phyloP scores from a whole-genome alignment of 257 asterid species.

The Capsicum rhomboideum region DNA sequence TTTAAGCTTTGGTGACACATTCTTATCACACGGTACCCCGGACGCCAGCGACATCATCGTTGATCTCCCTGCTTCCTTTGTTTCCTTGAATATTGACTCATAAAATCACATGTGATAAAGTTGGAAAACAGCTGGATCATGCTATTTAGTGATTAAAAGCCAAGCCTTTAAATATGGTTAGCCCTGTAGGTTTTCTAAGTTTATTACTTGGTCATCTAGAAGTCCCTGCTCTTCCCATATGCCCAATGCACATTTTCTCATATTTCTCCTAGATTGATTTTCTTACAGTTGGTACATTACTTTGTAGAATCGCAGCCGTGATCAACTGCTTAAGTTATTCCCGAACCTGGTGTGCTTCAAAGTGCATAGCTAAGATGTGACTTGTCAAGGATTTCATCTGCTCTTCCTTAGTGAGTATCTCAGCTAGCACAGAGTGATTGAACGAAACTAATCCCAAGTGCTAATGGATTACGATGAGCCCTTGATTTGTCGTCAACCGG shows the following conservation, averaged over 20 bases:
- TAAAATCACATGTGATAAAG: background rate
- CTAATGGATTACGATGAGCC: background rate
- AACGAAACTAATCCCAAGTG: background rate
- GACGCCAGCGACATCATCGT: background rate
- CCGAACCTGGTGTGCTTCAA: slow-evolving; percentile 76
- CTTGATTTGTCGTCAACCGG: background rate
- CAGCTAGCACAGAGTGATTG: background rate
- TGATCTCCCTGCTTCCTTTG: background rate
- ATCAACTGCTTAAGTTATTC: slow-evolving; percentile 60
- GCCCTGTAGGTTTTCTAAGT: background rate
- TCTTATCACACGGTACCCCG: background rate
- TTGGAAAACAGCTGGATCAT: background rate
- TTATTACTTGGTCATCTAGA: background rate
- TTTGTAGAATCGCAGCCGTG: slow-evolving; percentile 61
- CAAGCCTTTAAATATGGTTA: background rate
- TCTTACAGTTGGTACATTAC: background rate
- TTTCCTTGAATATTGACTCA: background rate
- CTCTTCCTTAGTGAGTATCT: background rate
- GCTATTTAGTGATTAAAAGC: background rate
- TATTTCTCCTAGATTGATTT: background rate
- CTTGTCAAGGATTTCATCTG: background rate
- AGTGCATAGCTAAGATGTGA: slow-evolving; percentile 60
- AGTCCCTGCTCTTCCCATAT: background rate
- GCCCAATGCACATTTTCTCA: background rate
- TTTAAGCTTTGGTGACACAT: background rate